These are phyloP conservation scores for Cladorrhinum samala DNA, from an alignment of 495 filamentous ascomycete species.

Conservation along the genomic window DNA sequence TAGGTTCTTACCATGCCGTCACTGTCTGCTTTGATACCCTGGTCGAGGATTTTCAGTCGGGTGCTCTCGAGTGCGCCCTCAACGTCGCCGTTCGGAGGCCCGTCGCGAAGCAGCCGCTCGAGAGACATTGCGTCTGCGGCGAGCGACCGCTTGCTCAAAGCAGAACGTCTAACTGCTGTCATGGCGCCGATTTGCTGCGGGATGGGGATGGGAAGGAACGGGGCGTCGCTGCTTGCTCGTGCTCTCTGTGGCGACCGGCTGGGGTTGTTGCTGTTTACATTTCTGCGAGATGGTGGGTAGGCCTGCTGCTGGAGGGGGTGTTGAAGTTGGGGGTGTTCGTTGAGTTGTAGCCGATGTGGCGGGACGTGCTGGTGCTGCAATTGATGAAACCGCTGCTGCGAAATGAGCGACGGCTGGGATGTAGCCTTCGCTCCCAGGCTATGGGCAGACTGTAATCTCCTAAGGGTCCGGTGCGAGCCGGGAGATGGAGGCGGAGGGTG, in stretches of 20 bases:
- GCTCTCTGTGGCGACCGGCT: constrained; percentile 51
- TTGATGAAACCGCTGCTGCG: constrained; percentile 43
- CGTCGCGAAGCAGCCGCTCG: constrained; percentile 62
- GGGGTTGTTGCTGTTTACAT: constrained; percentile 29
- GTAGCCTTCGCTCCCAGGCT: constrained; percentile 41
- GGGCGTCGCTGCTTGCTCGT: constrained; percentile 71
- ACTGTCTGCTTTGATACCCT: constrained; percentile 71
- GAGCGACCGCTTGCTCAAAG: constrained; percentile 49
- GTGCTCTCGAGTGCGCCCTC: constrained; percentile 62
- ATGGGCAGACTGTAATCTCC: constrained; percentile 53
- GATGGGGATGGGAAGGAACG: constrained; percentile 19
- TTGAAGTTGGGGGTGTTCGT: constrained; percentile 15
- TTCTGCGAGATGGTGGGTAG: constrained; percentile 17
- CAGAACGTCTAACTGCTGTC: constrained; percentile 37
- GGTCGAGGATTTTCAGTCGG: constrained; percentile 68
- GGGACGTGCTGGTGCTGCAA: constrained; percentile 23
- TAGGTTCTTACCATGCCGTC: constrained; percentile 81
- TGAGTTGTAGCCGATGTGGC: constrained; percentile 22
- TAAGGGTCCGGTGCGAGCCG: constrained; percentile 39
- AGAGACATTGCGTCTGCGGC: constrained; percentile 57
- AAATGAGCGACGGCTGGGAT: constrained; percentile 42
- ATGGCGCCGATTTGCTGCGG: constrained; percentile 29
- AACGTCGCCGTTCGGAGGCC: constrained; percentile 64
- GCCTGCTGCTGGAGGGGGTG: constrained; percentile 14
- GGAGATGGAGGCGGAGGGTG: constrained; percentile 30